Base-by-base conservation (phyloP, 768 basidiomycete species). In the Mycena maculata region DNA sequence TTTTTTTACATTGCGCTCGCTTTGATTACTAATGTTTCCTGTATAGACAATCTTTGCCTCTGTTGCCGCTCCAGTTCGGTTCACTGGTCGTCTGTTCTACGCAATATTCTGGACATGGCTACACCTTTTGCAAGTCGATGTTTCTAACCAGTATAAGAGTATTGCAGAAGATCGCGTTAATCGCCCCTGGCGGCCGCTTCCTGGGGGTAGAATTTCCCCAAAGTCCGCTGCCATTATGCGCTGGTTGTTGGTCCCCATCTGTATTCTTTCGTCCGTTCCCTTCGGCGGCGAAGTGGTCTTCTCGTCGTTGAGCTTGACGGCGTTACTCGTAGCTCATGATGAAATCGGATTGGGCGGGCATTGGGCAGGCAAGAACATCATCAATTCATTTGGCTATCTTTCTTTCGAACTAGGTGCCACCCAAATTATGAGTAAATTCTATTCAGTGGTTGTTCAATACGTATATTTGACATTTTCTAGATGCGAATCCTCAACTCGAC, bases 21-120 rank as follows among this genome's bases (percentile, higher is more conserved):
- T 12, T 16, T 28, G 12, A 53, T 8, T 1, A 2, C 16, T 15
- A 8, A 38, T 31, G 4, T 11, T 33, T n/a, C 18, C 22, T 33
- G 6, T 13, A 6, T 30, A 53, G 52, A 53, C 52, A 2, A 22
- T 36, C 8, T 53, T 53, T 20, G 52, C 52, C 18, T 53, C 18
- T 10, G 52, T 22, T n/a, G 52, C 52, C n/a, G 52, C 31, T 8
- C 52, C 52, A 53, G 31, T 53, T n/a, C 52, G 36, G 7, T 53
- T 31, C 13, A 5, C 22, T 36, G 33, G 8, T 13, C 6, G 13
- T 7, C 33, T 44, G 3, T 44, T 44, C 20, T 44, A 20, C 5
- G 42, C n/a, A 44, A 8, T 44, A 20, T 20, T 44, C n/a, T 44
- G 42, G 42, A 44, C n/a, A 22, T 44, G 42, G 42, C n/a, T 44